A percentile compares a stretch with the other conserved stretches of the same genome.
These are phyloP conservation scores for Backusella luteola DNA, from an alignment of 192 early-diverging fungal species.

Conservation along the genomic window DNA sequence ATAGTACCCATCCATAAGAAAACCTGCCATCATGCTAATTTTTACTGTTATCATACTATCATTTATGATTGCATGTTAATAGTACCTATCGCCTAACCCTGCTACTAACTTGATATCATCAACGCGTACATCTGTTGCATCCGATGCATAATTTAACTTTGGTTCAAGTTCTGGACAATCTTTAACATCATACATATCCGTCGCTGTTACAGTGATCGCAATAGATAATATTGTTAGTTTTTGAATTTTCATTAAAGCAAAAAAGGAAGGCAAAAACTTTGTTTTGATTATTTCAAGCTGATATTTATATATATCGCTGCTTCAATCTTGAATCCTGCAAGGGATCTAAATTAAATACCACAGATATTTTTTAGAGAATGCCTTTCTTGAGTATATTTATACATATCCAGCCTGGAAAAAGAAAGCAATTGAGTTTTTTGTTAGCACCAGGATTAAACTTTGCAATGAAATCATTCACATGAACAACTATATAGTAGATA, in stretches of 20 bases:
- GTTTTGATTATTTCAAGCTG: neutral
- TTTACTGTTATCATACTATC: too few species aligned
- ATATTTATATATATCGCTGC: too few species aligned
- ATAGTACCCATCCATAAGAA: neutral
- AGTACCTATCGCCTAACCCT: neutral
- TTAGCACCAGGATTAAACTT: neutral
- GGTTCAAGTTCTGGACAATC: neutral
- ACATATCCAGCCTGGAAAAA: too few species aligned
- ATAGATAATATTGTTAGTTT: neutral
- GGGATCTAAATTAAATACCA: neutral
- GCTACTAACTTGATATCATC: neutral
- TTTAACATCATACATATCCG: neutral
- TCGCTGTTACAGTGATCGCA: neutral
- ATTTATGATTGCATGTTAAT: too few species aligned
- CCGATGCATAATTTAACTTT: neutral
- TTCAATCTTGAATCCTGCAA: neutral
- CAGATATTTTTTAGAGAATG: neutral
- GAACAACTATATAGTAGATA: too few species aligned
- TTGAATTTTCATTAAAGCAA: neutral
- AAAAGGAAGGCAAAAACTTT: neutral
- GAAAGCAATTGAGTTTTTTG: neutral
- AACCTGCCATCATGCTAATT: neutral
- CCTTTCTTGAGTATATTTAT: neutral
- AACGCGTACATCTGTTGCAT: neutral
- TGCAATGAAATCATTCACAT: too few species aligned